Evolutionary conservation across 208 protist species (phyloP), one percentile per base, ranked within the genome.

Genomic region (Naegleria fowleri): DNA sequence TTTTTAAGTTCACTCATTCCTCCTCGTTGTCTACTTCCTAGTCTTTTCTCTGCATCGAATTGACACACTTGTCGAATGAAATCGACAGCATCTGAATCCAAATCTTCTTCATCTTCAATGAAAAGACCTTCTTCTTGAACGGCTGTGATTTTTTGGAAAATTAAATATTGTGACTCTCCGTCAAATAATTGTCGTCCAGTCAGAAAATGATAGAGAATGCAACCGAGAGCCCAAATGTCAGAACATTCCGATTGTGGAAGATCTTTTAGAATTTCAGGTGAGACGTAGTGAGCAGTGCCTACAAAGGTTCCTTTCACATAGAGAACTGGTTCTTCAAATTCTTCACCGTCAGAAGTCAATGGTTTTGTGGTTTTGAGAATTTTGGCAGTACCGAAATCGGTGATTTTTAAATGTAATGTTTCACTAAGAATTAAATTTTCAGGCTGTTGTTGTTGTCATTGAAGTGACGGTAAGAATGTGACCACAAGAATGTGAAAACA

Each of bases 211-310:
- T 67, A 89, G 13, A 89, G 11, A 41, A 89, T 67, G 40, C 43
- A 59, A 11, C 86, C 86, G 22, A 89, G n/a, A n/a, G 86, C 86
- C 86, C 86, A 89, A 0, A 89, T 29, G 67, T 89, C 86, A 5
- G 29, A 41, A 13, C 48, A 25, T n/a, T 67, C 29, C 5, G 97
- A 98, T 95, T 97, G 98, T 51, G 92, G 90, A 91, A 97, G 96
- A 94, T 97, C 93, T 4, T 96, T 95, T 22, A 97, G 94, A 93
- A 98, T 97, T 92, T 99, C 98, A 0, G 98, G 98, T 5, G 96
- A 97, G 13, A 99, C 96, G 92, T 98, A 99, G 88, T 98, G 96
- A 19, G 97, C 96, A 40, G 86, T 89, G 5, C 86, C 86, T 5
- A 55, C 41, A 89, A 89, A 86, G 41, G 83, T 95, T 36, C 67